Base-by-base conservation (phyloP, 345 rosid genomes). In the Angophora floribunda region DNA sequence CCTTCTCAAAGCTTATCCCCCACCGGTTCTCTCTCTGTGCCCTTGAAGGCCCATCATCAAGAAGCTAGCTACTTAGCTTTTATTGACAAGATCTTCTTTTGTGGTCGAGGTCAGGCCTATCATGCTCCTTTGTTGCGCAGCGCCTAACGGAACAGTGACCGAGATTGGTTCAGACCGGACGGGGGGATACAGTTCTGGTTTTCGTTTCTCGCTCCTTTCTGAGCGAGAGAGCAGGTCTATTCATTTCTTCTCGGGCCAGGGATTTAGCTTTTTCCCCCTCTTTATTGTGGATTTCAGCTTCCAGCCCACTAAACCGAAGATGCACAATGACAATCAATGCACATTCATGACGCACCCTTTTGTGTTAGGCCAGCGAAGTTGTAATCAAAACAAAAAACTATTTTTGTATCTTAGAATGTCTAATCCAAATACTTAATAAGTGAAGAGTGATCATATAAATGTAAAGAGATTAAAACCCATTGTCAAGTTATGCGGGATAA, bases 391-490 rank as follows among this genome's bases (percentile, higher is more conserved):
- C 14, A 3, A 24, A 5, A 75, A 36, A 36, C 36, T 5, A 36
- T 36, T 36, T 36, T 26, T 7, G 0, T 75, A 36, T 41, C 24
- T 55, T 21, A 55, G 28, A 55, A 28, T 22, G 13, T 28, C 24
- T 6, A 22, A 55, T 1, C 13, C 28, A 22, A 55, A 22, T 21
- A 1, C 2, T 4, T 22, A 28, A 22, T 55, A 55, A 22, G 61
- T 9, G 13, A 1, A 55, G 1, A 55, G 1, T 21, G 1, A 55
- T 1, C 24, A 55, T 0, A 55, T 1, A 12, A 55, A 1, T 22
- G 24, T 55, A 55, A 22, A 8, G 22, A 22, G 0, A 1, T 22
- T 55, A 8, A 28, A 55, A 55, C 24, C 0, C 0, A 2, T 21
- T 9, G 4, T 21, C 61, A 55, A 0, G 28, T 55, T 4, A 55